These are phyloP conservation scores for Pseudisothecium myosuroides DNA, from an alignment of 225 moss, liverwort and hornwort species.

Conservation along the genomic window DNA sequence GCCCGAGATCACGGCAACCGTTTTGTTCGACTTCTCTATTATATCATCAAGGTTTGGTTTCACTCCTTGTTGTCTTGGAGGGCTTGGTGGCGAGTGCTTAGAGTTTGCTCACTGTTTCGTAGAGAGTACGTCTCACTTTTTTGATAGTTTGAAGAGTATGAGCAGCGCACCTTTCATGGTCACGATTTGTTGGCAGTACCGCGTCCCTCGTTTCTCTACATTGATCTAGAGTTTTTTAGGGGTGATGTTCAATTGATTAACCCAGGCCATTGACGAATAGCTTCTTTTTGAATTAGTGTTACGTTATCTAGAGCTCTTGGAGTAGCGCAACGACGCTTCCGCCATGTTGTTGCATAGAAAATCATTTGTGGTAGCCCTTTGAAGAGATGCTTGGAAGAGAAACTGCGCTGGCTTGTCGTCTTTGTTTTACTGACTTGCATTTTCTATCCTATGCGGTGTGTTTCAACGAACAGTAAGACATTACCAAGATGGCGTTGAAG, in stretches of 20 bases:
- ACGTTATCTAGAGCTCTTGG: neutral
- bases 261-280: neutral
- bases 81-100: neutral
- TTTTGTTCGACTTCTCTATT: neutral
- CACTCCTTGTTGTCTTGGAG: neutral
- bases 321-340: neutral
- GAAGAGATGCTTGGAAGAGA: neutral
- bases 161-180: neutral
- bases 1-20: neutral
- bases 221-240: neutral
- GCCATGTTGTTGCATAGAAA: neutral
- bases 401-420: neutral
- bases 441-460: neutral
- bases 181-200: neutral
- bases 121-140: neutral
- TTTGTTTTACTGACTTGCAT: neutral
- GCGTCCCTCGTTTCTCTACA: neutral
- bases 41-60: neutral
- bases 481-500: slow-evolving; percentile 8
- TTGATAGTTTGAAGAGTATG: neutral
- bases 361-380: neutral
- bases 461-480: neutral
- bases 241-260: neutral
- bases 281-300: neutral
- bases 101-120: neutral